Percentiles rank a stretch among this genome's conserved stretches.
Evolutionary conservation across 2,329 filamentous ascomycete genomes (phyloP).

Genomic region (Biscogniauxia mediterranea): DNA sequence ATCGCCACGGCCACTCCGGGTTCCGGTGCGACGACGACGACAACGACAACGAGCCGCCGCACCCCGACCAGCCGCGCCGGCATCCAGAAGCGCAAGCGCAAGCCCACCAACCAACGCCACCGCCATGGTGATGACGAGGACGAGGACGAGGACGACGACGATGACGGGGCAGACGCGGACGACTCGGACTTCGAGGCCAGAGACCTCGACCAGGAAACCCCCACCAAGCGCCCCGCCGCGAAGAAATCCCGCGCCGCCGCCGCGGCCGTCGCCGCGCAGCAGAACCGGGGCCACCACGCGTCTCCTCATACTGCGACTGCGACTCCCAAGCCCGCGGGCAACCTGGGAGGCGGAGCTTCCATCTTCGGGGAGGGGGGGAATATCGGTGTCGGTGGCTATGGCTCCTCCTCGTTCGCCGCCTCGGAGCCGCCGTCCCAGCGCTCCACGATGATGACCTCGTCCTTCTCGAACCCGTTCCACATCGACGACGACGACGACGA

Average conservation of each 20-base stretch:
- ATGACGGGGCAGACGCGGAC: conserved; percentile 23
- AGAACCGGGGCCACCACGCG: no score
- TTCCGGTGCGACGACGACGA: background rate
- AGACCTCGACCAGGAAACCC: conserved; percentile 20
- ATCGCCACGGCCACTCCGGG: conserved; percentile 16
- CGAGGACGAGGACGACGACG: conserved; percentile 13
- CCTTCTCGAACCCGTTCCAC: conserved; percentile 14
- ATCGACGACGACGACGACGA: conserved; percentile 30
- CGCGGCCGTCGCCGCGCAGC: conserved; percentile 5
- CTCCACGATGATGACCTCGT: background rate
- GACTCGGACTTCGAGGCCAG: conserved; percentile 32
- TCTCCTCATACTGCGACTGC: background rate
- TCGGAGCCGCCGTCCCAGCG: background rate
- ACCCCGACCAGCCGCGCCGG: conserved; percentile 1
- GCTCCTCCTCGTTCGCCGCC: background rate
- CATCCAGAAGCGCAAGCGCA: conserved; percentile 16
- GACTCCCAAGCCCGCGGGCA: background rate
- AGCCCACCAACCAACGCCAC: background rate
- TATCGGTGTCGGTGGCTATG: background rate
- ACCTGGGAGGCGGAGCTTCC: background rate
- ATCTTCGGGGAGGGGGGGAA: background rate
- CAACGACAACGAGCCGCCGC: background rate
- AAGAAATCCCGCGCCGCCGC: conserved; percentile 12
- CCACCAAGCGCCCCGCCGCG: conserved; percentile 13
- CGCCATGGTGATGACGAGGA: no score